phyloP scores from a whole-genome alignment of 2,329 filamentous ascomycete genomes.

The Meredithiella fracta region DNA sequence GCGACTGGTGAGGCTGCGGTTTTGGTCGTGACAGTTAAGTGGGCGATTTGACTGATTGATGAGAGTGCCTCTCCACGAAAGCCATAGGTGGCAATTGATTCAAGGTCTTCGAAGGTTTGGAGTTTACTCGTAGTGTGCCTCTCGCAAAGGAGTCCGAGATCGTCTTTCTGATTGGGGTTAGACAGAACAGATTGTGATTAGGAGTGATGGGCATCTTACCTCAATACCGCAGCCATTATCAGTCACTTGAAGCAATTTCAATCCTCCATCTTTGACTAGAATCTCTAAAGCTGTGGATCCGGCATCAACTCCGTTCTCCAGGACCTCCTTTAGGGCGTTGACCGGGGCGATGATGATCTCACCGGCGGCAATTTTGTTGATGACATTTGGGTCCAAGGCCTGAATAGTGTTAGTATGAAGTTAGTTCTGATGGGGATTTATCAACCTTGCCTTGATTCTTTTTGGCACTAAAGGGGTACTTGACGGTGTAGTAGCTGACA shows the following conservation, averaged over 20 bases:
- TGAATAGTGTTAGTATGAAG: slow-evolving; percentile 22
- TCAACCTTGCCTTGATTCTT: no score
- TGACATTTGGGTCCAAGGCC: slow-evolving; percentile 78
- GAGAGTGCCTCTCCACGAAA: slow-evolving; percentile 92
- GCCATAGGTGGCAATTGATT: slow-evolving; percentile 85
- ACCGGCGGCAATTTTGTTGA: slow-evolving; percentile 96
- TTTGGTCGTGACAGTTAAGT: slow-evolving; percentile 86
- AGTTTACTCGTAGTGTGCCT: slow-evolving; percentile 95
- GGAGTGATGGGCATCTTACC: slow-evolving; percentile 31
- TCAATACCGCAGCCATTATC: slow-evolving; percentile 95
- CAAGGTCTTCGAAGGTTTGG: slow-evolving; percentile 80
- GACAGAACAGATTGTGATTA: background rate
- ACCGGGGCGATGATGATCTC: slow-evolving; percentile 97
- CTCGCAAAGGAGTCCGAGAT: slow-evolving; percentile 81
- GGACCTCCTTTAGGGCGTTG: slow-evolving; percentile 87
- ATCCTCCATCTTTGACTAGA: slow-evolving; percentile 80
- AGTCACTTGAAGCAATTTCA: slow-evolving; percentile 91
- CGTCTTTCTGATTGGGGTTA: slow-evolving; percentile 50
- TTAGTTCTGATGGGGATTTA: no score
- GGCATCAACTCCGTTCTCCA: slow-evolving; percentile 96
- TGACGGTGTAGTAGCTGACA: no score
- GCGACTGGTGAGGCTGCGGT: slow-evolving; percentile 76
- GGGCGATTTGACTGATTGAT: slow-evolving; percentile 96
- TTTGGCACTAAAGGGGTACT: no score
- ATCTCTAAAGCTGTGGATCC: slow-evolving; percentile 84